A percentile compares a stretch with the other conserved stretches of the same genome.
phyloP scores from a whole-genome alignment of 2,329 filamentous ascomycete species.

The Colletotrichum spaethianum region DNA sequence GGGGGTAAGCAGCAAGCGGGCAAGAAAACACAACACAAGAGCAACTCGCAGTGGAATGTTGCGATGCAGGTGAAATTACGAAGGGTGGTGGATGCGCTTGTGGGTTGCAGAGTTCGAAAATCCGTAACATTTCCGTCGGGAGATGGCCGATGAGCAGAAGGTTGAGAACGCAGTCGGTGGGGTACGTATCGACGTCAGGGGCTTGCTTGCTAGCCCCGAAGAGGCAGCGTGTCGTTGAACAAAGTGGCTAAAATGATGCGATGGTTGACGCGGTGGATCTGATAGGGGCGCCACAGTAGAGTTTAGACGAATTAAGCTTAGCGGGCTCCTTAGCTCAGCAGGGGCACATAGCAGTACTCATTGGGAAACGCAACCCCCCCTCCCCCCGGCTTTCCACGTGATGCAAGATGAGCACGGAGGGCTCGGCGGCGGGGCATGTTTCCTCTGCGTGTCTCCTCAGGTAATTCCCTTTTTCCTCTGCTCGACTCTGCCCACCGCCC shows the following conservation, averaged over 20 bases:
- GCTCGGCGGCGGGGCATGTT: constrained; percentile 20
- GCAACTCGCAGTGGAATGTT: not conserved
- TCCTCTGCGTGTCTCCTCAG: constrained; percentile 26
- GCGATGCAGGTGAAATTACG: constrained; percentile 6
- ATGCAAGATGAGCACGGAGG: constrained; percentile 6
- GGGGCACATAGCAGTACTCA: too few species aligned
- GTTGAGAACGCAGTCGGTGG: not conserved
- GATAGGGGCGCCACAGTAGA: constrained; percentile 8
- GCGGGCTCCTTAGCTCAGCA: not conserved
- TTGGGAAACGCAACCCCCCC: too few species aligned
- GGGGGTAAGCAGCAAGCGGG: not conserved
- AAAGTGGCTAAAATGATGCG: constrained; percentile 29
- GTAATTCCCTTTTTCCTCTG: constrained; percentile 2
- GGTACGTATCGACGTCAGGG: not conserved
- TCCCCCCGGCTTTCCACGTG: not conserved
- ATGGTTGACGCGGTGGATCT: constrained; percentile 12
- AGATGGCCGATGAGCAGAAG: constrained; percentile 17
- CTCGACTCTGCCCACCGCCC: not conserved
- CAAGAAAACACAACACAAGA: too few species aligned
- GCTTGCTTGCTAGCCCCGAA: not conserved
- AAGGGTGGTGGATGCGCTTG: constrained; percentile 17
- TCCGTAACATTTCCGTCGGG: constrained; percentile 19
- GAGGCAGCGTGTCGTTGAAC: not conserved
- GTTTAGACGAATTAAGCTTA: constrained; percentile 26
- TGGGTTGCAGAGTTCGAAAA: not conserved